A percentile compares a stretch with the other conserved stretches of the same genome.
Conservation (phyloP, 768 basidiomycete genomes). For the Leccinum subtestaceum region DNA sequence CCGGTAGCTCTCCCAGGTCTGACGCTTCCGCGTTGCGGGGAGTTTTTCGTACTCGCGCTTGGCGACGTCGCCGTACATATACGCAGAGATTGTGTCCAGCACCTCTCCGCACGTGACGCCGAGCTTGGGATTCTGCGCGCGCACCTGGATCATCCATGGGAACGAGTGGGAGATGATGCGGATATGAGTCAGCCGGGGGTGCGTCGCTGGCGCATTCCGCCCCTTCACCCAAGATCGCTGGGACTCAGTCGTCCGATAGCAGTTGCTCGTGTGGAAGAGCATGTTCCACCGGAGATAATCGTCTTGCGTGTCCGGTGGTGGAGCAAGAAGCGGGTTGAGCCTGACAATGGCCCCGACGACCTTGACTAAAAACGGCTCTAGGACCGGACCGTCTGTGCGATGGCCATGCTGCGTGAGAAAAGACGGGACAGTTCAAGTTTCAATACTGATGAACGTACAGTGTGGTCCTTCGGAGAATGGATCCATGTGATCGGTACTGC, state of each 20-base stretch:
- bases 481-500: constrained; percentile 32
- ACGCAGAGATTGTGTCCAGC: constrained; percentile 50
- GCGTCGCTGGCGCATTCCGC: constrained; percentile 61
- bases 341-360: constrained; percentile 45
- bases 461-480: constrained; percentile 41
- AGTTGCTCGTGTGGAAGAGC: constrained; percentile 59
- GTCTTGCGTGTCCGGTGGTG: constrained; percentile 41
- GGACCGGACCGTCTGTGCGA: constrained; percentile 62
- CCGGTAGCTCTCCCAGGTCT: constrained; percentile 52
- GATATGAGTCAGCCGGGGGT: constrained; percentile 54
- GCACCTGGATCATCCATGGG: constrained; percentile 54
- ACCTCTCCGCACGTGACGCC: constrained; percentile 71
- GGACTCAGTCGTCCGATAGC: constrained; percentile 61
- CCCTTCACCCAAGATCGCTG: constrained; percentile 65
- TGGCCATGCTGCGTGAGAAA: constrained; percentile 14
- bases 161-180: constrained; percentile 51
- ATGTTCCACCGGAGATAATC: constrained; percentile 72
- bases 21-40: constrained; percentile 33
- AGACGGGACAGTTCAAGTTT: background rate
- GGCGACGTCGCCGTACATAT: constrained; percentile 49
- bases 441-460: constrained; percentile 33
- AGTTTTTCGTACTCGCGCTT: constrained; percentile 52
- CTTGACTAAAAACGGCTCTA: constrained; percentile 55
- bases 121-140: constrained; percentile 40
- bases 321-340: constrained; percentile 62